Evolutionary conservation across 2,329 filamentous ascomycete genomes (phyloP).

Genomic region (Fusarium verrucosum): DNA sequence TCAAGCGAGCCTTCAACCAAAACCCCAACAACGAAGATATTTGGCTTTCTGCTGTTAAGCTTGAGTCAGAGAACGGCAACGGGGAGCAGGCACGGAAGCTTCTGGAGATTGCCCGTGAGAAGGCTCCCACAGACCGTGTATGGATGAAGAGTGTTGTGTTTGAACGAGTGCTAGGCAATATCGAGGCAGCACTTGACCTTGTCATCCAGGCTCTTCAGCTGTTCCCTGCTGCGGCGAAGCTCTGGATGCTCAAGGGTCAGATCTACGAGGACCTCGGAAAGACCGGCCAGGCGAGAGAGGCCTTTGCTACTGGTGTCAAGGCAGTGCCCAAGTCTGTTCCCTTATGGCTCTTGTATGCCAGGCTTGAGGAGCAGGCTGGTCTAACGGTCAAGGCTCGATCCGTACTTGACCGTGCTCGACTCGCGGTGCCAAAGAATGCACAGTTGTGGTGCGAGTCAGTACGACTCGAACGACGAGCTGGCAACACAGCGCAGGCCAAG

Average conservation of each 20-base stretch:
- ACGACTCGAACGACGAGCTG: slow-evolving; percentile 86
- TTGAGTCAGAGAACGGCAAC: slow-evolving; percentile 90
- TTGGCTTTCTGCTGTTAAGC: slow-evolving; percentile 94
- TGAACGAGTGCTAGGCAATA: slow-evolving; percentile 83
- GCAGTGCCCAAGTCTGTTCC: slow-evolving; percentile 85
- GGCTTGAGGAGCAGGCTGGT: slow-evolving; percentile 86
- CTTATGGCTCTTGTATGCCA: slow-evolving; percentile 88
- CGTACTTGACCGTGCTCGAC: slow-evolving; percentile 88
- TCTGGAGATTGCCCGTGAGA: slow-evolving; percentile 81
- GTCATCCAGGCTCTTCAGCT: slow-evolving; percentile 86
- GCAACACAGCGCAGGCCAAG: slow-evolving; percentile 84
- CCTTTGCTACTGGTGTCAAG: slow-evolving; percentile 87
- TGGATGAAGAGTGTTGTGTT: slow-evolving; percentile 98
- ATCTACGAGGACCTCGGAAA: slow-evolving; percentile 89
- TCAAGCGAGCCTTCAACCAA: slow-evolving; percentile 90
- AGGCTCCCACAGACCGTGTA: slow-evolving; percentile 93
- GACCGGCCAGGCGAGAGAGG: slow-evolving; percentile 85
- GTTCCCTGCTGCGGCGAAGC: slow-evolving; percentile 85
- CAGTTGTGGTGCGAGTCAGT: slow-evolving; percentile 95
- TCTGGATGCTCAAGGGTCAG: slow-evolving; percentile 99
- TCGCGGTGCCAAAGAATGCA: slow-evolving; percentile 85
- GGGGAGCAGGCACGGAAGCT: slow-evolving; percentile 84
- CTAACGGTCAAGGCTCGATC: slow-evolving; percentile 91
- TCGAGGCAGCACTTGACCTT: slow-evolving; percentile 84
- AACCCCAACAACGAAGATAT: slow-evolving; percentile 98